A percentile compares a stretch with the other conserved stretches of the same genome.
Conservation (phyloP, 306 rosid genomes). For the Delonix regia region DNA sequence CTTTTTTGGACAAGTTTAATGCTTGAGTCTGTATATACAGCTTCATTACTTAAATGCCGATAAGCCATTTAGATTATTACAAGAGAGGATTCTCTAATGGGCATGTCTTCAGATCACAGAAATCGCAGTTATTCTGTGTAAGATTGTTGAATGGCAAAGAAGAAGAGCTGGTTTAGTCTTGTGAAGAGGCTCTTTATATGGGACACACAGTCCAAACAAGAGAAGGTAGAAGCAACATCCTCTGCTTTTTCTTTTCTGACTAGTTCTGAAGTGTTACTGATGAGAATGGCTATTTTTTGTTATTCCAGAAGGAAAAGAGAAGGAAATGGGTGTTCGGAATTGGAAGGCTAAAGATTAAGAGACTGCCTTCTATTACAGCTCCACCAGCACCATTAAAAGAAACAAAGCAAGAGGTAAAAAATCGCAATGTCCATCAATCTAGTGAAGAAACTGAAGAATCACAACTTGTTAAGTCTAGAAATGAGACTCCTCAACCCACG, state of each 20-base stretch:
- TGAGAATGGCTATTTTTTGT: neutral
- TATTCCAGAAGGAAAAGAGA: constrained; percentile 71
- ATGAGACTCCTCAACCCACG: constrained; percentile 35
- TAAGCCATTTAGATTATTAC: constrained; percentile 22
- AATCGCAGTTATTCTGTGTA: constrained; percentile 39
- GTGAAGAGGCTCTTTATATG: constrained; percentile 75
- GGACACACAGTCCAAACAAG: constrained; percentile 67
- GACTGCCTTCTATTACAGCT: constrained; percentile 60
- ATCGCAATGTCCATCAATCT: constrained; percentile 42
- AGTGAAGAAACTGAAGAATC: constrained; percentile 30
- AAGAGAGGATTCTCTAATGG: neutral
- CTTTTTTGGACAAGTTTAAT: constrained; percentile 34
- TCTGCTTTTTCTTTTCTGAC: neutral
- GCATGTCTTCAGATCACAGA: constrained; percentile 48
- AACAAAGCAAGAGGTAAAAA: constrained; percentile 48
- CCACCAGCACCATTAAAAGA: constrained; percentile 40
- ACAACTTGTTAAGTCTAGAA: constrained; percentile 31
- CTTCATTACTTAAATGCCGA: constrained; percentile 35
- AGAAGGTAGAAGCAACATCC: constrained; percentile 51
- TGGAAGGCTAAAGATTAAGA: constrained; percentile 67
- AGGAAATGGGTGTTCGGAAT: constrained; percentile 85
- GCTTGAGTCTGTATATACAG: constrained; percentile 34
- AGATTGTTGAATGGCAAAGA: constrained; percentile 70
- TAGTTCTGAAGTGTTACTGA: constrained; percentile 6
- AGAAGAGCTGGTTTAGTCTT: constrained; percentile 69